Percentiles rank a stretch among this genome's conserved stretches.
These are phyloP conservation scores for Uronychia binucleata DNA, from an alignment of 73 alveolate species.

Conservation along the genomic window DNA sequence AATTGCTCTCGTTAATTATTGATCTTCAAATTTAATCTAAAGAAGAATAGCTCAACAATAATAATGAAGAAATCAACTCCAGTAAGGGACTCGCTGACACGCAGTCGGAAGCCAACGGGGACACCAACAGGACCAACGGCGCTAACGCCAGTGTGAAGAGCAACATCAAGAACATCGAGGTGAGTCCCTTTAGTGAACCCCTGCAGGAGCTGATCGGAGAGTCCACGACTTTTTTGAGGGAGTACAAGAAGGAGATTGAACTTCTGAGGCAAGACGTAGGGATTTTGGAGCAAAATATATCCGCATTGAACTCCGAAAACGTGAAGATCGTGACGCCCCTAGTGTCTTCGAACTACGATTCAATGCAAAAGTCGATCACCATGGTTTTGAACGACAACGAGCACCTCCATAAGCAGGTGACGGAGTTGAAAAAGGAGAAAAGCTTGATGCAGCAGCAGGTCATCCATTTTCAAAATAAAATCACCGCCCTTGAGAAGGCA, in stretches of 20 bases:
- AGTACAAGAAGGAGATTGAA: constrained; percentile 50
- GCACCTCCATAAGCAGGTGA: constrained; percentile 36
- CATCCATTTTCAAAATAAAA: constrained; percentile 22
- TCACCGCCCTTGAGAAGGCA: constrained; percentile 29
- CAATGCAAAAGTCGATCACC: constrained; percentile 15
- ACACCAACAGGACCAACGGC: constrained; percentile 6
- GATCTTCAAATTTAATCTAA: background rate
- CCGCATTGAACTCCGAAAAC: constrained; percentile 47
- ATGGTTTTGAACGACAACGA: constrained; percentile 48
- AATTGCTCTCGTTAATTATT: background rate
- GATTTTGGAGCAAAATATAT: constrained; percentile 37
- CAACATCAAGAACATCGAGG: constrained; percentile 39
- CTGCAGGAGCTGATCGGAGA: constrained; percentile 11
- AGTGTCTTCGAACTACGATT: constrained; percentile 26
- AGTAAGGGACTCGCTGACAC: background rate
- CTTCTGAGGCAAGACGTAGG: constrained; percentile 37
- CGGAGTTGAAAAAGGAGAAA: constrained; percentile 54
- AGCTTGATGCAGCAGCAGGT: constrained; percentile 36
- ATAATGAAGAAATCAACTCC: background rate
- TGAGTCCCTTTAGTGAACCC: background rate
- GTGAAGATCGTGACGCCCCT: constrained; percentile 43
- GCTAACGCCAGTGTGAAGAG: constrained; percentile 25
- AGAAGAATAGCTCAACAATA: background rate
- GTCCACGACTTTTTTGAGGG: constrained; percentile 44
- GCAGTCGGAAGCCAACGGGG: background rate